Evolutionary conservation across 2,329 filamentous ascomycete species (phyloP).

Genomic region (Xylaria multiplex): DNA sequence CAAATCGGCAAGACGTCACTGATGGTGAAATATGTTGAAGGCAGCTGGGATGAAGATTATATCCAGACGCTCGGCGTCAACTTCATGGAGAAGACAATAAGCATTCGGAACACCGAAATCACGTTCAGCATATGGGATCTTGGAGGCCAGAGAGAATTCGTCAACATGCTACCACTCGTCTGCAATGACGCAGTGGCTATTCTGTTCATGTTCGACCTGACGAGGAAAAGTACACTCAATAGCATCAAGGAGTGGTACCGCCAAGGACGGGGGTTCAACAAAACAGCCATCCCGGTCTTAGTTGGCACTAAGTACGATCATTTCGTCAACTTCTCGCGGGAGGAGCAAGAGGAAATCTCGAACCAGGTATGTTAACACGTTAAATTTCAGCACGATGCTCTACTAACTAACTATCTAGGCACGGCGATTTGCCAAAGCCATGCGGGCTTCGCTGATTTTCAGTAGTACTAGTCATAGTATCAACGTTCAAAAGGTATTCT

Average conservation of each 20-base stretch:
- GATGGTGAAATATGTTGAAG: conserved; percentile 99
- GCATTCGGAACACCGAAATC: conserved; percentile 98
- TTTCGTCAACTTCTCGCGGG: conserved; percentile 97
- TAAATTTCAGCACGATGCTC: background rate
- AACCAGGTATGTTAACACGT: conserved; percentile 73
- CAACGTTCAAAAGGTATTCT: conserved; percentile 91
- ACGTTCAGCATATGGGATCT: conserved; percentile 99
- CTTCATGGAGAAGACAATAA: conserved; percentile 99
- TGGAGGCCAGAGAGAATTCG: conserved; percentile 96
- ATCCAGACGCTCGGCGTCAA: conserved; percentile 99
- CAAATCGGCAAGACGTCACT: conserved; percentile 99
- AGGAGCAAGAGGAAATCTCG: conserved; percentile 98
- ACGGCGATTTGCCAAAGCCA: conserved; percentile 94
- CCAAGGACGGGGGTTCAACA: conserved; percentile 97
- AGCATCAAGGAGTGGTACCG: conserved; percentile 99
- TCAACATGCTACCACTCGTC: conserved; percentile 99
- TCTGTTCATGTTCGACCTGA: conserved; percentile 99
- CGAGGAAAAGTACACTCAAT: conserved; percentile 96
- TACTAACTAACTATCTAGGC: conserved; percentile 66
- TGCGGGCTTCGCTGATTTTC: conserved; percentile 97
- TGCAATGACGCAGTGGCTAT: conserved; percentile 99
- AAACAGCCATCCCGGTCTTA: conserved; percentile 98
- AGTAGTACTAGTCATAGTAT: conserved; percentile 99
- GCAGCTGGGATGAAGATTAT: conserved; percentile 99
- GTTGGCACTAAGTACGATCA: conserved; percentile 99